Evolutionary conservation across 1,139 yeast species (phyloP).

Genomic region (Protomyces arabidopsidicola): DNA sequence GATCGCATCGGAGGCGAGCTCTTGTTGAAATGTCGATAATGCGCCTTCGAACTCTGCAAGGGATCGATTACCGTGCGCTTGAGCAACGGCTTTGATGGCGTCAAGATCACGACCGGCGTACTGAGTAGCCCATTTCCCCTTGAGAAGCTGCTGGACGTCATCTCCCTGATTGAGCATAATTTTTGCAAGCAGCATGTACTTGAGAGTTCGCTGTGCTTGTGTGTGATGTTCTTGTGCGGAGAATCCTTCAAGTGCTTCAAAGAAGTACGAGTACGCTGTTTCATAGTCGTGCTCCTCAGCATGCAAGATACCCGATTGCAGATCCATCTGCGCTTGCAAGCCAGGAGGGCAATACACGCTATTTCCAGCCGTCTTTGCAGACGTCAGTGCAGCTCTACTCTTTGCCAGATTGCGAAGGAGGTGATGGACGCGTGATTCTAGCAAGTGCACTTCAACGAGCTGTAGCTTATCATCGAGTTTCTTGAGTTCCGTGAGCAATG

Average conservation of each 20-base stretch:
- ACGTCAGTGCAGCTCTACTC: slow-evolving; percentile 84
- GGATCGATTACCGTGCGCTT: slow-evolving; percentile 84
- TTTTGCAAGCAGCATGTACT: slow-evolving; percentile 87
- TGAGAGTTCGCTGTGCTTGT: slow-evolving; percentile 43
- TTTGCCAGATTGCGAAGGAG: slow-evolving; percentile 90
- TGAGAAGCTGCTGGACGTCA: slow-evolving; percentile 62
- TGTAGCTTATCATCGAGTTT: slow-evolving; percentile 93
- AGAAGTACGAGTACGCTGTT: slow-evolving; percentile 92
- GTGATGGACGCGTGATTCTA: slow-evolving; percentile 86
- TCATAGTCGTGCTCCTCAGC: slow-evolving; percentile 96
- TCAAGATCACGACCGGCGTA: slow-evolving; percentile 72
- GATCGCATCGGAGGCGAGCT: slow-evolving; percentile 79
- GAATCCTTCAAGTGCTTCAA: slow-evolving; percentile 89
- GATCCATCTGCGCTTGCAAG: slow-evolving; percentile 88
- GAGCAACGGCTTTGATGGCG: slow-evolving; percentile 90
- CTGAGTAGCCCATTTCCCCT: slow-evolving; percentile 73
- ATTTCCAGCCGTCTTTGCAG: slow-evolving; percentile 95
- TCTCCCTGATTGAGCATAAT: slow-evolving; percentile 86
- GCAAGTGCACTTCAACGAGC: slow-evolving; percentile 87
- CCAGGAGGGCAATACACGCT: slow-evolving; percentile 93
- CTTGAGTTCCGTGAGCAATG: slow-evolving; percentile 76
- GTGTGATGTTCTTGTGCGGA: slow-evolving; percentile 41
- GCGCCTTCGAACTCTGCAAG: slow-evolving; percentile 84
- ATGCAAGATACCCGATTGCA: slow-evolving; percentile 91
- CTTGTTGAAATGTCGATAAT: slow-evolving; percentile 62